These are phyloP conservation scores for Sungouiella thailandica DNA, from an alignment of 805 yeast genomes.

Conservation along the genomic window DNA sequence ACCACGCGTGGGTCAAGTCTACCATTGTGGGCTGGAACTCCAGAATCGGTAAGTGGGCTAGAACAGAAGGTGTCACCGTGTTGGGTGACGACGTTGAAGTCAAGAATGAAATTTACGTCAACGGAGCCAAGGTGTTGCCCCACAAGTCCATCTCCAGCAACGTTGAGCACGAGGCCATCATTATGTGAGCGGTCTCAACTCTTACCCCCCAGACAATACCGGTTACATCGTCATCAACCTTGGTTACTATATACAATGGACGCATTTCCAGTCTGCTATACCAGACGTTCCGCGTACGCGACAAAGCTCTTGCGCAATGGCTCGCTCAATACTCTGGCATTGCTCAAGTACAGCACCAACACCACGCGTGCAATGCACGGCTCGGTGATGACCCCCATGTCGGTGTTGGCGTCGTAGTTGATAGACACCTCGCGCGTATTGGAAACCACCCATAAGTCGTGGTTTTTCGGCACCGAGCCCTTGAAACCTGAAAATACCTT, in stretches of 20 bases:
- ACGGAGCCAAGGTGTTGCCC: slow-evolving; percentile 99
- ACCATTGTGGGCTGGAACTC: slow-evolving; percentile 99
- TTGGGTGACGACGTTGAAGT: slow-evolving; percentile 98
- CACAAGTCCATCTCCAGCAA: slow-evolving; percentile 95
- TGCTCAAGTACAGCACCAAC: slow-evolving; percentile 72
- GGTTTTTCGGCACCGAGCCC: slow-evolving; percentile 73
- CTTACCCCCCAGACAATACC: no score
- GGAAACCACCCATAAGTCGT: slow-evolving; percentile 52
- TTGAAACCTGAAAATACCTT: slow-evolving; percentile 52
- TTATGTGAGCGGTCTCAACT: slow-evolving; percentile 70
- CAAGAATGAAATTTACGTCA: slow-evolving; percentile 96
- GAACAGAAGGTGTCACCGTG: slow-evolving; percentile 96
- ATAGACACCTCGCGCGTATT: slow-evolving; percentile 6
- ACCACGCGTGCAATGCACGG: slow-evolving; percentile 64
- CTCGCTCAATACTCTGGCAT: slow-evolving; percentile 59
- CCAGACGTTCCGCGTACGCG: slow-evolving; percentile 2
- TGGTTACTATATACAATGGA: no score
- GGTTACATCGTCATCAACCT: no score
- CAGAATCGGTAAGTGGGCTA: slow-evolving; percentile 97
- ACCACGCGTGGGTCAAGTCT: slow-evolving; percentile 96
- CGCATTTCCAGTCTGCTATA: no score
- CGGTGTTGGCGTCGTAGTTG: slow-evolving; percentile 11
- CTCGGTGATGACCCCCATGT: slow-evolving; percentile 56
- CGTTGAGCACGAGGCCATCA: slow-evolving; percentile 96
- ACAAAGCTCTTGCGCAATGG: slow-evolving; percentile 43